Evolutionary conservation across 768 basidiomycete genomes (phyloP).

Genomic region (Naematelia encephala): DNA sequence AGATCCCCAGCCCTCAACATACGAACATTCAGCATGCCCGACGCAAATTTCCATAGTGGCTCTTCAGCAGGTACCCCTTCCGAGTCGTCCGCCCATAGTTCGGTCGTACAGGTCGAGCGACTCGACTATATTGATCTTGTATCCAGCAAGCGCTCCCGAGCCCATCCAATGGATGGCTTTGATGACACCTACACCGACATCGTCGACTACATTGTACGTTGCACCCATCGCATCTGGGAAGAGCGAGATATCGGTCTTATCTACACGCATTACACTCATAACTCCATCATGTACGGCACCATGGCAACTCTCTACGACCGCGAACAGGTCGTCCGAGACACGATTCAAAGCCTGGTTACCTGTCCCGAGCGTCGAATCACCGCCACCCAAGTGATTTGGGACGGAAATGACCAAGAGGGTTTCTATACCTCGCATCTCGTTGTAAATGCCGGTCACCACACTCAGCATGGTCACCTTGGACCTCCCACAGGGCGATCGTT

Average conservation of each 20-base stretch:
- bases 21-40: too few species aligned
- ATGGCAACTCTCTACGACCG: conserved; percentile 2
- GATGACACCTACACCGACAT: conserved; percentile 5
- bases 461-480: conserved; percentile 2
- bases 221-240: conserved; percentile 6
- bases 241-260: conserved; percentile 5
- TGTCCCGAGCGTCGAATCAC: background rate
- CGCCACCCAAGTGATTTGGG: background rate
- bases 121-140: conserved; percentile 5
- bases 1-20: too few species aligned
- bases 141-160: background rate
- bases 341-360: conserved; percentile 3
- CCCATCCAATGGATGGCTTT: conserved; percentile 4
- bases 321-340: conserved; percentile 2
- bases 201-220: conserved; percentile 5
- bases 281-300: conserved; percentile 4
- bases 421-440: conserved; percentile 1
- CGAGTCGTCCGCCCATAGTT: too few species aligned
- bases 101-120: conserved; percentile 12
- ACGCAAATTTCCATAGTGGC: too few species aligned
- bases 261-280: conserved; percentile 9
- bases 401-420: background rate
- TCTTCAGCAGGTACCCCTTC: too few species aligned
- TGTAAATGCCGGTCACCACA: background rate
- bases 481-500: conserved; percentile 2